phyloP scores from a whole-genome alignment of 192 early-diverging fungal genomes.

The Entophlyctis helioformis region DNA sequence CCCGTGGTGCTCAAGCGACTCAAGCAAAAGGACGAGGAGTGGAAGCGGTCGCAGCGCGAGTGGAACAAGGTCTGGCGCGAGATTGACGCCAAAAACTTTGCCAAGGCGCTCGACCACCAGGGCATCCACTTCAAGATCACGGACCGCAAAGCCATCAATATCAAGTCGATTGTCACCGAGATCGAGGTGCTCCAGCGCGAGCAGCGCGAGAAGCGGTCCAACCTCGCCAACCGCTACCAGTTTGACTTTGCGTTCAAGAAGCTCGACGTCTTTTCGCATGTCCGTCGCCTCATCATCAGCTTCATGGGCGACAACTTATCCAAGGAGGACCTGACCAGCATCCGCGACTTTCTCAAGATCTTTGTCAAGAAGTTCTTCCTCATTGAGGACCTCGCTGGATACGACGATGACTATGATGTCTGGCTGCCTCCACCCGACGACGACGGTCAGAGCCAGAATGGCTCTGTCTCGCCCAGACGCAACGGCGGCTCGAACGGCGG shows the following conservation, averaged over 20 bases:
- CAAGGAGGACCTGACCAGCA: slow-evolving; percentile 66
- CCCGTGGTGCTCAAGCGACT: slow-evolving; percentile 89
- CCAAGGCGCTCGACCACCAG: slow-evolving; percentile 90
- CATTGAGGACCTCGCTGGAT: slow-evolving; percentile 31
- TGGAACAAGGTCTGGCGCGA: slow-evolving; percentile 98
- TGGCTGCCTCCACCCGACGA: too few species aligned
- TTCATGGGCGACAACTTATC: slow-evolving; percentile 26
- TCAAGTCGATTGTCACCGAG: slow-evolving; percentile 70
- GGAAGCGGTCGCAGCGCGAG: slow-evolving; percentile 83
- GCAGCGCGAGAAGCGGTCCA: slow-evolving; percentile 48
- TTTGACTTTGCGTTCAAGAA: slow-evolving; percentile 72
- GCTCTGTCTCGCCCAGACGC: neutral
- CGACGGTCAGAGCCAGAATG: slow-evolving; percentile 7
- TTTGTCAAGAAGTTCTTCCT: slow-evolving; percentile 64
- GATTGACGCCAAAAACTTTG: slow-evolving; percentile 84
- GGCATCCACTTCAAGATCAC: slow-evolving; percentile 77
- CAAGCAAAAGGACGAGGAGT: slow-evolving; percentile 98
- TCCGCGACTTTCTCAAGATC: slow-evolving; percentile 60
- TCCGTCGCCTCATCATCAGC: slow-evolving; percentile 59
- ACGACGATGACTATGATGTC: slow-evolving; percentile 35
- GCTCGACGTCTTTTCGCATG: slow-evolving; percentile 61
- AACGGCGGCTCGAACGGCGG: neutral
- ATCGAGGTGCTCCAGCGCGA: slow-evolving; percentile 79
- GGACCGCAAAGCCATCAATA: slow-evolving; percentile 69
- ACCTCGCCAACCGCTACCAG: slow-evolving; percentile 48